phyloP scores from a whole-genome alignment of 345 rosid species.

The Populus euphratica region DNA sequence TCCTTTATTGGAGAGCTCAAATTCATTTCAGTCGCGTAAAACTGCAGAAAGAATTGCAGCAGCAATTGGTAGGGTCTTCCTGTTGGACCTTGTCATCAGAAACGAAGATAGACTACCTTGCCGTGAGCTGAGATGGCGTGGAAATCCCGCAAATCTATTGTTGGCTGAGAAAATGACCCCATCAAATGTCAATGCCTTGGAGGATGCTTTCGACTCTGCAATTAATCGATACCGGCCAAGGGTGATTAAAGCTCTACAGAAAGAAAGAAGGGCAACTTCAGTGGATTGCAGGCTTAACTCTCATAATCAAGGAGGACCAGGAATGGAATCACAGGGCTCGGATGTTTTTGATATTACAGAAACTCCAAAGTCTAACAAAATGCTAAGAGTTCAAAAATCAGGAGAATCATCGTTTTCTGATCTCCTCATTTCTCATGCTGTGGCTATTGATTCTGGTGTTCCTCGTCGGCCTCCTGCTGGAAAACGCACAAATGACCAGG shows the following conservation, averaged over 20 bases:
- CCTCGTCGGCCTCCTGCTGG: constrained; percentile 99
- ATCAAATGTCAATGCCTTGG: constrained; percentile 45
- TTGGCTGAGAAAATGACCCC: constrained; percentile 62
- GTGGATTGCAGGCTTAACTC: constrained; percentile 58
- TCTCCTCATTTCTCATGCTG: constrained; percentile 42
- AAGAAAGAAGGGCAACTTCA: constrained; percentile 83
- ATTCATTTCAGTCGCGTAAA: constrained; percentile 64
- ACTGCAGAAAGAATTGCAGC: constrained; percentile 77
- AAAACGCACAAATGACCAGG: constrained; percentile 89
- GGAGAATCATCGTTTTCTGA: constrained; percentile 43
- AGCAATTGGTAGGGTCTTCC: constrained; percentile 79
- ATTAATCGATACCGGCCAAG: constrained; percentile 68
- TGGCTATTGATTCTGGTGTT: constrained; percentile 92
- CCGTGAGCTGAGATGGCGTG: constrained; percentile 95
- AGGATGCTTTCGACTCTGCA: constrained; percentile 73
- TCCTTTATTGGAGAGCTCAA: constrained; percentile 77
- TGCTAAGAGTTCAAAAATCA: constrained; percentile 49
- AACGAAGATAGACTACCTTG: constrained; percentile 97
- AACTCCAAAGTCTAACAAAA: constrained; percentile 54
- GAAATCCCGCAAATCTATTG: constrained; percentile 88
- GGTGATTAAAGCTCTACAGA: constrained; percentile 73
- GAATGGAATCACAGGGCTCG: constrained; percentile 47
- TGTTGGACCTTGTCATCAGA: constrained; percentile 91
- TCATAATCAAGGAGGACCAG: constrained; percentile 31
- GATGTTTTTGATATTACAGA: constrained; percentile 66